A percentile compares a stretch with the other conserved stretches of the same genome.
Conservation (phyloP, 176 grass and related monocot species). For the Saccharum spontaneum region DNA sequence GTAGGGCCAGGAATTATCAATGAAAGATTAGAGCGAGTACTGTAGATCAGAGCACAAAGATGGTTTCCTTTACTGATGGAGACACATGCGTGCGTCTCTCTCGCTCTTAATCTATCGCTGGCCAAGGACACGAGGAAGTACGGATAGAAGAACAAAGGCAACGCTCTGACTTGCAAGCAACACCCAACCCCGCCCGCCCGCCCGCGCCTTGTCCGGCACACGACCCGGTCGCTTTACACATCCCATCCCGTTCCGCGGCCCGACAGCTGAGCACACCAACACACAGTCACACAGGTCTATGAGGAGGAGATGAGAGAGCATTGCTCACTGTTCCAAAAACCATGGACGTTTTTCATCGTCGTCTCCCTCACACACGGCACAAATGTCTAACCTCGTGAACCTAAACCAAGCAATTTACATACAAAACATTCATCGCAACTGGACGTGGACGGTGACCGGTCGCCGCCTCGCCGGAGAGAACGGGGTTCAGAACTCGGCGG, state of each 20-base stretch:
- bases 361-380: background rate
- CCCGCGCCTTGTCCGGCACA: constrained; percentile 30
- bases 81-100: background rate
- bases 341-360: background rate
- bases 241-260: too few relatives aligned
- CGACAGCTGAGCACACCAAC: background rate
- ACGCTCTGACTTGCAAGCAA: constrained; percentile 50
- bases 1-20: background rate
- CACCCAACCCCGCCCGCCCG: background rate
- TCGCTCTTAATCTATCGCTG: background rate
- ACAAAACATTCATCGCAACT: background rate
- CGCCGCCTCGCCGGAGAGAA: background rate
- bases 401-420: constrained; percentile 20
- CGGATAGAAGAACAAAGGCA: constrained; percentile 38
- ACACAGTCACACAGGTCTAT: background rate
- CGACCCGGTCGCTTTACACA: background rate
- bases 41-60: background rate
- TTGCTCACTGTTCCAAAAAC: background rate
- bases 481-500: constrained; percentile 62
- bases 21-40: background rate
- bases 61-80: constrained; percentile 26
- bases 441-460: too few relatives aligned
- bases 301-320: background rate
- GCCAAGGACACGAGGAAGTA: constrained; percentile 13
- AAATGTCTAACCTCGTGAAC: constrained; percentile 9